Conservation (phyloP, 2,329 filamentous ascomycete genomes). For the Nannizziopsis arthrosporioides region DNA sequence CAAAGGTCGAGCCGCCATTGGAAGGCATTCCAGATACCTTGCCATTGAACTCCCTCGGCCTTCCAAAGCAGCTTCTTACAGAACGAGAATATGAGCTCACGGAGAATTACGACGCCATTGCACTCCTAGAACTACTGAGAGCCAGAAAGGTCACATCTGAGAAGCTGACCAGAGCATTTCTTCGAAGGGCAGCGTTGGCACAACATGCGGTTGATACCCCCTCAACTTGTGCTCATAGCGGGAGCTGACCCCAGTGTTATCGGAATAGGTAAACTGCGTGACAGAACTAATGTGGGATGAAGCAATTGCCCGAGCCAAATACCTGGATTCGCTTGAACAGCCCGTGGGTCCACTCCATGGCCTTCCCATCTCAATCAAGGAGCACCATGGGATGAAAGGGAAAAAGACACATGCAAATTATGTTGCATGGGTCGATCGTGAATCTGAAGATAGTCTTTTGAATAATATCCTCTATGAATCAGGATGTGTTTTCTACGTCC, state of each 20-base stretch:
- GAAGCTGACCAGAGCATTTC: conserved; percentile 42
- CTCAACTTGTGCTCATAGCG: background rate
- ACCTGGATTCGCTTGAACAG: conserved; percentile 36
- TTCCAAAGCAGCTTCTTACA: conserved; percentile 39
- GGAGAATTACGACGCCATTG: conserved; percentile 34
- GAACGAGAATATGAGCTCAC: conserved; percentile 42
- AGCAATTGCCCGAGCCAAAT: conserved; percentile 37
- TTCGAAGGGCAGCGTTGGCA: conserved; percentile 44
- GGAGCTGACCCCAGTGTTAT: conserved; percentile 1
- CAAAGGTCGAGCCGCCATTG: conserved; percentile 19
- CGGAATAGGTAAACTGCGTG: conserved; percentile 44
- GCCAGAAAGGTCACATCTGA: conserved; percentile 34
- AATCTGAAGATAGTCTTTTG: conserved; percentile 34
- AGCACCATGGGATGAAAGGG: conserved; percentile 38
- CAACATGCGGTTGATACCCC: conserved; percentile 37
- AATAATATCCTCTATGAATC: conserved; percentile 47
- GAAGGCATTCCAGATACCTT: conserved; percentile 12
- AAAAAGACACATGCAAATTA: conserved; percentile 46
- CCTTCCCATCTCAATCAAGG: conserved; percentile 44
- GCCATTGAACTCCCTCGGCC: conserved; percentile 15
- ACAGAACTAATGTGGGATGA: conserved; percentile 43
- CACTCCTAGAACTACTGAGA: conserved; percentile 34
- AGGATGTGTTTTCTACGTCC: conserved; percentile 55
- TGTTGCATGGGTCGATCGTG: conserved; percentile 11
- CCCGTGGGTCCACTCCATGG: conserved; percentile 50